Percentiles rank a stretch among this genome's conserved stretches.
Conservation (phyloP, 805 yeast species). For the Myxozyma udenii region DNA sequence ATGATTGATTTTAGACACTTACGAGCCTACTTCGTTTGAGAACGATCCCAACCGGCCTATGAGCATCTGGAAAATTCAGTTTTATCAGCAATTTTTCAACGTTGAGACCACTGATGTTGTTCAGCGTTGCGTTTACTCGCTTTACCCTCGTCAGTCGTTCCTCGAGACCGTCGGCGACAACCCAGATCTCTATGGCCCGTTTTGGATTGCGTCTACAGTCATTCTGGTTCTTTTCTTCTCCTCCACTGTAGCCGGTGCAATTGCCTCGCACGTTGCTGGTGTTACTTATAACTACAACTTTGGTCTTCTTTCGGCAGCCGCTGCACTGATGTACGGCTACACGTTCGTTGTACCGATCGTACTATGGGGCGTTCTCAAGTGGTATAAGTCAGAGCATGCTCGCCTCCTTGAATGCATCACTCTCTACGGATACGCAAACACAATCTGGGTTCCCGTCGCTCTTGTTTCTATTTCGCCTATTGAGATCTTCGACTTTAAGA, state of each 20-base stretch:
- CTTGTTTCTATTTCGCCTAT: slow-evolving; percentile 33
- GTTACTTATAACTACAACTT: slow-evolving; percentile 58
- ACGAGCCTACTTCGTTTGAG: slow-evolving; percentile 15
- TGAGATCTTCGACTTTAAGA: slow-evolving; percentile 41
- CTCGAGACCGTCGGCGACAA: slow-evolving; percentile 44
- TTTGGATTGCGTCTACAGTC: slow-evolving; percentile 86
- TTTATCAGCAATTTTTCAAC: slow-evolving; percentile 53
- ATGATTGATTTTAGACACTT: no score
- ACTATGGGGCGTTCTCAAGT: slow-evolving; percentile 53
- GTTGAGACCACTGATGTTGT: slow-evolving; percentile 63
- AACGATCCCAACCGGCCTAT: slow-evolving; percentile 22
- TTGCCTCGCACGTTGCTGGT: slow-evolving; percentile 49
- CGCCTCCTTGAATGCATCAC: slow-evolving; percentile 60
- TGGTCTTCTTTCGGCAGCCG: slow-evolving; percentile 61
- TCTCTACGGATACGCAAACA: slow-evolving; percentile 79
- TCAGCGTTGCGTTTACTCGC: slow-evolving; percentile 50
- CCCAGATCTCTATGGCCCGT: slow-evolving; percentile 80
- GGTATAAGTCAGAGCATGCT: slow-evolving; percentile 52
- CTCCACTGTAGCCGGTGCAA: slow-evolving; percentile 62
- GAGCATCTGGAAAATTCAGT: slow-evolving; percentile 23
- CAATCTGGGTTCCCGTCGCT: slow-evolving; percentile 84
- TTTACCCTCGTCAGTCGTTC: slow-evolving; percentile 51
- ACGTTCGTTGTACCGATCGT: slow-evolving; percentile 59
- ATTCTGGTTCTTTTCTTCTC: slow-evolving; percentile 72
- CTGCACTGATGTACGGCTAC: slow-evolving; percentile 72